Base-by-base conservation (phyloP, 345 rosid species). In the Hibiscus trionum region DNA sequence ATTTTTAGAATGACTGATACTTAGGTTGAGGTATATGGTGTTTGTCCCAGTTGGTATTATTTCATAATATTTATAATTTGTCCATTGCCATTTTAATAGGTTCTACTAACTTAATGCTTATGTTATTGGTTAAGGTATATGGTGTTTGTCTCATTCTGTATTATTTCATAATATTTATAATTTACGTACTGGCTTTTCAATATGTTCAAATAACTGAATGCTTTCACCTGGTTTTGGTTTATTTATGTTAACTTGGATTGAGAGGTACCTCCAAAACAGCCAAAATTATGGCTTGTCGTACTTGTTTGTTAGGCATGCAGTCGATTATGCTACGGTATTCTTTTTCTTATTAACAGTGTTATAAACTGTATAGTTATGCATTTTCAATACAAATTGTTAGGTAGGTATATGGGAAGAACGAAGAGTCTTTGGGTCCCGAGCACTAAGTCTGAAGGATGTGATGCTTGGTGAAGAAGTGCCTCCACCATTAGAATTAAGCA, bases 321-420 rank as follows among this genome's bases (percentile, higher is more conserved):
- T n/a, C 26, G 6, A 19, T 31, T 47, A 14, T 46, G 17, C 37
- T 42, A 10, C 11, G 26, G 7, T 47, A 66, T 12, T n/a, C 17
- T 7, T 50, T 50, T 33, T 50, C 29, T 44, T 24, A 27, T 11
- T 11, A 42, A 29, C 33, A 42, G 46, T 31, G 57, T 29, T 17
- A 3, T 56, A 14, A 29, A 17, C 44, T 44, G 64, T 56, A 24
- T 27, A 11, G 17, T 63, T 69, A 16, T 39, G 31, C 49, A 56
- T 7, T 31, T 8, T 79, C 59, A 61, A 47, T 46, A 12, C 24
- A 14, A 24, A 67, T 64, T 63, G 39, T 35, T 68, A 92, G 99
- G 91, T 95, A 49, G 81, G 75, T 73, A 92, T 95, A 84, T 95
- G 99, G 99, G 98, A 92, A 80, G 98, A 95, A 61, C 83, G 98